Base-by-base conservation (phyloP, 441 rosid species). In the Syzygium malaccense region DNA sequence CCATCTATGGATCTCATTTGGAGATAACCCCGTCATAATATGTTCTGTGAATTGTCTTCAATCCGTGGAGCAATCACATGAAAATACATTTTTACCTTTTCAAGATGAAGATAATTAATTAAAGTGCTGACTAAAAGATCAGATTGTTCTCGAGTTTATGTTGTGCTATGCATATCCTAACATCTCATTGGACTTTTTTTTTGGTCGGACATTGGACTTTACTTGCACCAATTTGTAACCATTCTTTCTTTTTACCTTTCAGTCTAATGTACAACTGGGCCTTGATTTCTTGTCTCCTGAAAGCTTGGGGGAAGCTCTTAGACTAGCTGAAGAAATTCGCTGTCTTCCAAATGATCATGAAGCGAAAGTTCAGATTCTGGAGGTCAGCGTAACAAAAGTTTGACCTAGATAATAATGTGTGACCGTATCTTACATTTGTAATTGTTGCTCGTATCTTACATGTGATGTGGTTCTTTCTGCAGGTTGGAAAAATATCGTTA, bases 281-380 rank as follows among this genome's bases (percentile, higher is more conserved):
- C 96, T 97, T 32, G 99, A 98, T 93, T 98, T 98, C 93, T 93
- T 98, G 87, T 96, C 96, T 90, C 99, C 99, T 75, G 99, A 97
- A 89, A 98, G 99, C 87, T 91, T 98, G 91, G 96, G 95, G 14
- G 97, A 96, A 91, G 96, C 98, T 86, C 93, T 92, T 55, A 95
- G 94, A 88, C 89, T 96, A 92, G 98, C 98, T 54, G 96, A 96
- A 92, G 98, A 98, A 91, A 94, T 96, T 86, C 95, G 96, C 86
- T 92, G 96, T 91, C 96, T 98, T 88, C 98, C 99, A 62, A 95
- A 94, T 92, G 96, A 97, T 89, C 98, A 96, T 33, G 98, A 96
- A 84, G 94, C 97, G 57, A 98, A 97, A 94, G 92, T 95, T 92
- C 99, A 98, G 92, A 92, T 93, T 89, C 92, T 95, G 94, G 99